Percentiles rank a stretch among this genome's conserved stretches.
Conservation (phyloP, 441 rosid species). For the Syzygium malaccense region DNA sequence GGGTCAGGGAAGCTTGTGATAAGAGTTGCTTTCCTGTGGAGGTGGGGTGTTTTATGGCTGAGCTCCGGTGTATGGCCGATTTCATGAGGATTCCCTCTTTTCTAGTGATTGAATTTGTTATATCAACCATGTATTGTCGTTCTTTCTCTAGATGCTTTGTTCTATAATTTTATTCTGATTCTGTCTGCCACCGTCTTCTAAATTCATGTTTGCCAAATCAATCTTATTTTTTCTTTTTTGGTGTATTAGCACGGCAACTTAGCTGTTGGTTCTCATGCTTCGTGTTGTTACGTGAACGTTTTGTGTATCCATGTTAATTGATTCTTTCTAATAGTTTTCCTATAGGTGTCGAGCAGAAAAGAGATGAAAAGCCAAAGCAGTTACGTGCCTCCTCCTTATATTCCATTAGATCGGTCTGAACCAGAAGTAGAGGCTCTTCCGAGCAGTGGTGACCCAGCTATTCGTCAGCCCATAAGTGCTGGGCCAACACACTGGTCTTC, state of each 20-base stretch:
- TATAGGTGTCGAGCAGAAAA: background rate
- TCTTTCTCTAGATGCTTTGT: background rate
- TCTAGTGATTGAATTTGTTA: background rate
- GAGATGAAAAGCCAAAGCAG: slow-evolving; percentile 46
- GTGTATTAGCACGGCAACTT: background rate
- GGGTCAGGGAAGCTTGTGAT: background rate
- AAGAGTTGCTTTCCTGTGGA: background rate
- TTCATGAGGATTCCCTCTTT: background rate
- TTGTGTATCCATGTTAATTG: background rate
- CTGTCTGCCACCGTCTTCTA: background rate
- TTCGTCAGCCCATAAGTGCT: slow-evolving; percentile 3
- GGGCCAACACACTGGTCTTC: slow-evolving; percentile 66
- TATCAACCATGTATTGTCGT: background rate
- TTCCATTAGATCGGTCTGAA: slow-evolving; percentile 66
- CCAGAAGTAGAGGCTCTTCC: slow-evolving; percentile 24
- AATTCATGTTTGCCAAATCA: background rate
- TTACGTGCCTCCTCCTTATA: slow-evolving; percentile 74
- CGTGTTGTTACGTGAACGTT: background rate
- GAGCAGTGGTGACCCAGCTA: slow-evolving; percentile 13
- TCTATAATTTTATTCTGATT: background rate
- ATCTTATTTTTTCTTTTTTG: background rate
- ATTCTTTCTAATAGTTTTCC: background rate
- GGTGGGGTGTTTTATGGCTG: background rate
- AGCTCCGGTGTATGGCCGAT: background rate
- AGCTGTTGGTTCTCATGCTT: background rate